Evolutionary conservation across 1,139 yeast species (phyloP).

Genomic region (Geotrichum restrictum): DNA sequence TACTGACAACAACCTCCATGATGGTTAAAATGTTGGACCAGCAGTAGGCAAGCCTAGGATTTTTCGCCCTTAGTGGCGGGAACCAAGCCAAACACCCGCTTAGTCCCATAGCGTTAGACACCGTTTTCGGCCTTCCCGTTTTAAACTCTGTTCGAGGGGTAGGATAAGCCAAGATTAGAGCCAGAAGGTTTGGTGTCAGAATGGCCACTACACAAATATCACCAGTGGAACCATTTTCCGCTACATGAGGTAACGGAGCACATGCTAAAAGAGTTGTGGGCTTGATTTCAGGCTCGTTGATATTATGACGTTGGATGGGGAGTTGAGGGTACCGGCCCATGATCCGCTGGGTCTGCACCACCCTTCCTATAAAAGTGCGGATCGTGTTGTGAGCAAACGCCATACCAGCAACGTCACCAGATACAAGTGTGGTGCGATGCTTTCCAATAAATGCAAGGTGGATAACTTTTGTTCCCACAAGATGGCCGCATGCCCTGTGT

Average conservation of each 20-base stretch:
- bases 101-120: conserved; percentile 38
- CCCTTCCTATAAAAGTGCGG: conserved; percentile 50
- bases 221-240: conserved; percentile 39
- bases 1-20: conserved; percentile 43
- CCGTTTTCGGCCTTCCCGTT: conserved; percentile 45
- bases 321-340: conserved; percentile 46
- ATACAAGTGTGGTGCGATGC: conserved; percentile 55
- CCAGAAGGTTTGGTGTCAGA: conserved; percentile 50
- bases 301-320: neutral
- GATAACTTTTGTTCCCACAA: conserved; percentile 45
- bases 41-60: conserved; percentile 59
- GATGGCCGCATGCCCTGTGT: conserved; percentile 49
- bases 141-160: conserved; percentile 52
- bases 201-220: conserved; percentile 57
- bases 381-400: conserved; percentile 58
- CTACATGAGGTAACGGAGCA: conserved; percentile 52
- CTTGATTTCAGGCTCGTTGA: conserved; percentile 14
- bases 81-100: conserved; percentile 59
- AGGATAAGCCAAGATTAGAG: conserved; percentile 55
- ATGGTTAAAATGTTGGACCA: conserved; percentile 60
- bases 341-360: conserved; percentile 48
- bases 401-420: conserved; percentile 58
- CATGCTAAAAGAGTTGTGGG: conserved; percentile 42
- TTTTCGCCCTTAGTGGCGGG: conserved; percentile 40
- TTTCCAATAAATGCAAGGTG: conserved; percentile 53